These are phyloP conservation scores for Mortierella sp. DNA, from an alignment of 371 early-diverging fungal species.

Conservation along the genomic window DNA sequence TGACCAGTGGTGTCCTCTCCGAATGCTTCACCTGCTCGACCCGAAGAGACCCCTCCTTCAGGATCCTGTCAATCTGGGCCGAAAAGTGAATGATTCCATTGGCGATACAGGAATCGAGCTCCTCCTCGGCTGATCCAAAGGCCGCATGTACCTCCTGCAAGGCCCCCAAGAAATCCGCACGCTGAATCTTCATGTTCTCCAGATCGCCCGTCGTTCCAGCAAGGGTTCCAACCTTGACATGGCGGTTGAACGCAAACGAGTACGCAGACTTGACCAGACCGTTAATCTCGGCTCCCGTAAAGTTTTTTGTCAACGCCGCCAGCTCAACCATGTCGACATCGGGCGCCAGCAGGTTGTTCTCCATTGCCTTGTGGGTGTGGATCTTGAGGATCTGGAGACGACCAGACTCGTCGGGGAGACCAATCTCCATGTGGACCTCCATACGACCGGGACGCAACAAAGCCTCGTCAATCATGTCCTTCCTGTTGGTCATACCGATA, in stretches of 20 bases:
- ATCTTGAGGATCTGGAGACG: constrained; percentile 96
- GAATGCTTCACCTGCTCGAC: constrained; percentile 91
- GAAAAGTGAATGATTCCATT: constrained; percentile 91
- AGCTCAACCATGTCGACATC: constrained; percentile 95
- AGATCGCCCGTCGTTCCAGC: constrained; percentile 87
- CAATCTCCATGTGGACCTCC: constrained; percentile 98
- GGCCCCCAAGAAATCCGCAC: constrained; percentile 95
- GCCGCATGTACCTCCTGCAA: constrained; percentile 98
- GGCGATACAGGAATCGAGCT: constrained; percentile 86
- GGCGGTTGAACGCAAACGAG: constrained; percentile 99
- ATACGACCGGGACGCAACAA: constrained; percentile 96
- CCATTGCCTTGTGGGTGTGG: constrained; percentile 86
- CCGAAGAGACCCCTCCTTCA: constrained; percentile 86
- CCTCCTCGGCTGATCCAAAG: constrained; percentile 97
- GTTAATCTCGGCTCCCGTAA: constrained; percentile 99
- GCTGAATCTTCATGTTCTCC: constrained; percentile 90
- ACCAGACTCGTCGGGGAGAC: constrained; percentile 93
- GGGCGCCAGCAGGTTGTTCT: constrained; percentile 86
- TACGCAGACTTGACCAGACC: constrained; percentile 98
- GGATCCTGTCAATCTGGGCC: constrained; percentile 78
- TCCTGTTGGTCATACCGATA: constrained; percentile 99
- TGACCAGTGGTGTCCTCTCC: constrained; percentile 88
- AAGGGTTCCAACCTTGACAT: constrained; percentile 91
- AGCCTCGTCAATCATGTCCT: constrained; percentile 99
- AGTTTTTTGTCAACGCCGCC: constrained; percentile 97